phyloP scores from a whole-genome alignment of 106 monocot species.

The Allium fistulosum region DNA sequence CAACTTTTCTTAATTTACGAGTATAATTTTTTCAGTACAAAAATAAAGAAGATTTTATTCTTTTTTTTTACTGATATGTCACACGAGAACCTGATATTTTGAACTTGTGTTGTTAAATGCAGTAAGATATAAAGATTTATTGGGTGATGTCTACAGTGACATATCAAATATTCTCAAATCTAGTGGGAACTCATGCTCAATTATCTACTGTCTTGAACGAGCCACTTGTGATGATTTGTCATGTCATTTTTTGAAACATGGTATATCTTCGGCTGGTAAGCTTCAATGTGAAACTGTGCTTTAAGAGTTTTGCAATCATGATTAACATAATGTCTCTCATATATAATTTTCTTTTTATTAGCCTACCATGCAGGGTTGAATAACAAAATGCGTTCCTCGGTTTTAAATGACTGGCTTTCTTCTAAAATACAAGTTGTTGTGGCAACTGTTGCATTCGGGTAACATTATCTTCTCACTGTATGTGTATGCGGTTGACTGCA shows the following conservation, averaged over 20 bases:
- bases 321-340: neutral
- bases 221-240: conserved; percentile 70
- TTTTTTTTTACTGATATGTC: neutral
- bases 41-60: neutral
- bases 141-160: conserved; percentile 61
- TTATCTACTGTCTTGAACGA: conserved; percentile 91
- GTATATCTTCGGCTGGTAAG: conserved; percentile 80
- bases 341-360: conserved; percentile 16
- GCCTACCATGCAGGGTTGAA: conserved; percentile 96
- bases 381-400: conserved; percentile 57
- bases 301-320: neutral
- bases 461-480: conserved; percentile 1
- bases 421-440: conserved; percentile 84
- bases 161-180: conserved; percentile 62
- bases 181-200: conserved; percentile 59
- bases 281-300: conserved; percentile 2
- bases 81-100: neutral
- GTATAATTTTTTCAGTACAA: too few relatives aligned
- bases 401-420: conserved; percentile 86
- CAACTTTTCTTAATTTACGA: neutral
- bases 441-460: conserved; percentile 98
- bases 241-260: conserved; percentile 45
- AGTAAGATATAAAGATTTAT: conserved; percentile 94
- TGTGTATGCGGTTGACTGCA: neutral
- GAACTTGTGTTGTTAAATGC: conserved; percentile 16